Conservation (phyloP, 352 stramenopile species). For the Poterioochromonas sp. region DNA sequence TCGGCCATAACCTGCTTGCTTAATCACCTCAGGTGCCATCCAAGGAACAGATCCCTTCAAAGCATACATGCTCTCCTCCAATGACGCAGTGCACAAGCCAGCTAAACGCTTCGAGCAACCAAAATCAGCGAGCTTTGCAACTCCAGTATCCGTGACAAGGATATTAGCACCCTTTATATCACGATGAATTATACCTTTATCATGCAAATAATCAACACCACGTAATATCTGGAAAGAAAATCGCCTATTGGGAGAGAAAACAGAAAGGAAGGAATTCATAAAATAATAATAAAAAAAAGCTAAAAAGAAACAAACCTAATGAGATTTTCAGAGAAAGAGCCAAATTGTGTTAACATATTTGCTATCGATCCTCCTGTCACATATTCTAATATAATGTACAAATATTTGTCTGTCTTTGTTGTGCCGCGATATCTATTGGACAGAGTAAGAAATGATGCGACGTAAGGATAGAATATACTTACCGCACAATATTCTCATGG, state of each 20-base stretch:
- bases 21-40: slow-evolving; percentile 86
- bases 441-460: background rate
- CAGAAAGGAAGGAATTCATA: no score
- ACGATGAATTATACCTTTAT: slow-evolving; percentile 68
- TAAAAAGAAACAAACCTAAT: slow-evolving; percentile 40
- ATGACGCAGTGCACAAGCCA: slow-evolving; percentile 59
- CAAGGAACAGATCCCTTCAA: slow-evolving; percentile 73
- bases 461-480: background rate
- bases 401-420: slow-evolving; percentile 47
- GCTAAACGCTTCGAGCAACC: slow-evolving; percentile 73
- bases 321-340: slow-evolving; percentile 43
- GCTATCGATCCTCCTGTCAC: slow-evolving; percentile 70
- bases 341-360: slow-evolving; percentile 46
- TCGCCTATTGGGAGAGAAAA: background rate
- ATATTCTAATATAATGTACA: slow-evolving; percentile 82
- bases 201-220: slow-evolving; percentile 70
- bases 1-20: slow-evolving; percentile 47
- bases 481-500: slow-evolving; percentile 47
- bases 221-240: slow-evolving; percentile 63
- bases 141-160: slow-evolving; percentile 63
- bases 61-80: slow-evolving; percentile 64
- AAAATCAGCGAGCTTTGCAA: slow-evolving; percentile 76
- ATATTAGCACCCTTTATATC: slow-evolving; percentile 73
- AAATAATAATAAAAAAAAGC: no score
- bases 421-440: slow-evolving; percentile 31